Base-by-base conservation (phyloP, 2,329 filamentous ascomycete species). In the Alternaria arbusti region DNA sequence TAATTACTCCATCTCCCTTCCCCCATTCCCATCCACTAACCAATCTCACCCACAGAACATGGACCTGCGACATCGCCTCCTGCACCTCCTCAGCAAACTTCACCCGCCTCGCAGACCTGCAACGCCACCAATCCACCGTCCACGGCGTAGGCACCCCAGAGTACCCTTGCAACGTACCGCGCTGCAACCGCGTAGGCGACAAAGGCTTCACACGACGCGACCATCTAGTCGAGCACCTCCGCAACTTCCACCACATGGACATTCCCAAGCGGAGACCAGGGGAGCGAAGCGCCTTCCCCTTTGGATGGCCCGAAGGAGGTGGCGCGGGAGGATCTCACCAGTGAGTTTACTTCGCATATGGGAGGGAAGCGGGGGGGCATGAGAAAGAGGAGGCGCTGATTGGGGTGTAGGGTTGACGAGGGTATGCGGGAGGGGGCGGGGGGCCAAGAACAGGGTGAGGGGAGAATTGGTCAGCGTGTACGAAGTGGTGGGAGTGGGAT, bases 171-270 rank as follows among this genome's bases (percentile, higher is more conserved):
- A 70, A 69, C 1, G 72, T 78, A 2, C 65, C 72, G 0, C 65
- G 66, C 40, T 79, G 77, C 63, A 72, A 68, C n/a, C 74, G 77
- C 10, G 63, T 78, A 1, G 75, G 68, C 23, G 70, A 74, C 46
- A 78, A 77, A 63, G 87, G 86, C 1, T 89, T 89, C 69, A 84
- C 84, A 5, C 81, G 87, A 6, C 80, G 83, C 56, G 87, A 89
- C 69, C 87, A 89, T 70, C 78, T 88, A 44, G 81, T 81, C 43
- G 87, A 89, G 70, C 87, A 89, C 72, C 73, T 86, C 56, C 79
- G 87, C 56, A 85, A 85, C 46, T 87, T 84, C 63, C 87, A 89
- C 70, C 82, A 84, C 58, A 74, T 83, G 49, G 79, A 85, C 52
- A 80, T 83, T 45, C 80, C 79, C 17, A 83, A 83, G 70, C 66